Conservation (phyloP, 208 protist species). For the Leishmania martiniquensis region DNA sequence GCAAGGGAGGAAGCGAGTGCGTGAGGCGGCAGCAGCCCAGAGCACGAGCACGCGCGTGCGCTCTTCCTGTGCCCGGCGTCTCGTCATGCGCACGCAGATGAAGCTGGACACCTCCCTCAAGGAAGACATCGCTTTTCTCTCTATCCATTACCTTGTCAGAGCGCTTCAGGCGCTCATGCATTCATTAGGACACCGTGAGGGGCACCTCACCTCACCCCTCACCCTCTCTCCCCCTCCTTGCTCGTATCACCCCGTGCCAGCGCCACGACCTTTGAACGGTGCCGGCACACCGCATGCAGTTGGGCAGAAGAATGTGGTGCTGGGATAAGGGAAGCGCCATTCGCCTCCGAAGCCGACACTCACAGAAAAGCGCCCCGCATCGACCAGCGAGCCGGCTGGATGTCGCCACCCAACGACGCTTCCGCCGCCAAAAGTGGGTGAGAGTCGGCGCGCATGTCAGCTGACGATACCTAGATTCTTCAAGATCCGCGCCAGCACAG, state of each 20-base stretch:
- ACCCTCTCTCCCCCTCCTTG: background rate
- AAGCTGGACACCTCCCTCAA: background rate
- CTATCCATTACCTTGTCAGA: background rate
- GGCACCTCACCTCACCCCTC: background rate
- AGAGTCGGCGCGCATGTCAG: conserved; percentile 2
- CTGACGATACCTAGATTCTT: conserved; percentile 80
- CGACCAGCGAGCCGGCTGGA: background rate
- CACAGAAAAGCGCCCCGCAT: too few species aligned
- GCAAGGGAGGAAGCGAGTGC: background rate
- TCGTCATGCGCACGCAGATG: background rate
- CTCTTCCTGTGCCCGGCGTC: background rate
- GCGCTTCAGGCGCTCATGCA: too few species aligned
- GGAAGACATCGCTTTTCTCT: background rate
- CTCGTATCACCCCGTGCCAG: background rate
- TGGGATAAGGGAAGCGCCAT: too few species aligned
- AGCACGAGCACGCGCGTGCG: background rate
- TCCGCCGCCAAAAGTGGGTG: background rate
- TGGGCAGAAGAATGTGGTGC: too few species aligned
- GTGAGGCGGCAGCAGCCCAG: background rate
- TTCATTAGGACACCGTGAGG: too few species aligned
- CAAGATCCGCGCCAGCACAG: conserved; percentile 73
- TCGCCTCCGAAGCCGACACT: too few species aligned
- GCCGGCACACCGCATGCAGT: too few species aligned
- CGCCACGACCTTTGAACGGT: background rate
- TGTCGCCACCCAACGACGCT: background rate